Base-by-base conservation (phyloP, 2,329 filamentous ascomycete genomes). In the Orbilia brochopaga region DNA sequence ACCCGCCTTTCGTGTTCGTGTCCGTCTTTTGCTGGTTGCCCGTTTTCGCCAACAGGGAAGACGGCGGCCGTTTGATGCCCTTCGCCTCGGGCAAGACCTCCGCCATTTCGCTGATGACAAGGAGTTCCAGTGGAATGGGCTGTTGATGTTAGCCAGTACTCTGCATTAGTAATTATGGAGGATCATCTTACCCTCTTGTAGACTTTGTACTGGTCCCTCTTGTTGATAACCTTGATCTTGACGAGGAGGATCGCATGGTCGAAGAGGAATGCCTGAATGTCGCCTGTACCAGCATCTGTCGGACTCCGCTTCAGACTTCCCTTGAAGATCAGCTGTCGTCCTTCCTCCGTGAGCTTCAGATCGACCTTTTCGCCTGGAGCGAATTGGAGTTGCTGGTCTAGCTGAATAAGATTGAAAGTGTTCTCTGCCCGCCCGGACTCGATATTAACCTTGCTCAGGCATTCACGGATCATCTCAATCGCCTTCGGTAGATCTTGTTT, bases 361-460 rank as follows among this genome's bases (percentile, higher is more conserved):
- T 99, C 94, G 53, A 97, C 92, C 77, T 89, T 90, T 78, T 97
- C 93, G 74, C 91, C 91, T 0, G 90, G 88, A 46, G 89, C 86
- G 84, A 96, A 99, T 74, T 93, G 91, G 74, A 99, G 86, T 76
- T 96, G 90, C 76, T 94, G 88, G 78, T 97, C 94, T 32, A 99
- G 85, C 75, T 92, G 90, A 79, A 93, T 89, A 65, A 99, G 82
- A 79, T 97, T 97, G 83, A 96, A 97, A 58, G 94, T 89, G 78
- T 99, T 99, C 80, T 99, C 94, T 0, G 94, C 92, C 81, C 96
- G 97, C 76, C 94, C 94, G 75, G 92, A 96, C 79, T 97, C 94
- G 13, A 90, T 86, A 78, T 99, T 99, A 78, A 99, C 94, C 74
- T 90, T 86, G 57, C 87, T 89, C 55, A 99, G 82, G 75, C 96